phyloP scores from a whole-genome alignment of 2,329 filamentous ascomycete species.

The Colletotrichum cereale region DNA sequence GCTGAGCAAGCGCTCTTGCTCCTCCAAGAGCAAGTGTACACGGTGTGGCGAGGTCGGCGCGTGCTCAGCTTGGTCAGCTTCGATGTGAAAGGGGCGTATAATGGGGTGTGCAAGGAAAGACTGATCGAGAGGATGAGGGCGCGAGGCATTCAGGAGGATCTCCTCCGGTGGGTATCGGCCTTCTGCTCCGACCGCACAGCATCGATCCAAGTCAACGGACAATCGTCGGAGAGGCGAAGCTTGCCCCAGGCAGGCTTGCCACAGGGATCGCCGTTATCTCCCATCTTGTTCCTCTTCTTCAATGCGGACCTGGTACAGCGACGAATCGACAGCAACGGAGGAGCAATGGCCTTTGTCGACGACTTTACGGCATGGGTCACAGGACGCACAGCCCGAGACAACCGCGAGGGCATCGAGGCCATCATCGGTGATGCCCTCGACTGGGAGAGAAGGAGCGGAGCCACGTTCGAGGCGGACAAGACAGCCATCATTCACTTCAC shows the following conservation, averaged over 20 bases:
- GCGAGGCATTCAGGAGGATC: no score
- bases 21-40: constrained; percentile 6
- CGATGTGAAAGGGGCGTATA: no score
- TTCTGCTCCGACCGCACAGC: no score
- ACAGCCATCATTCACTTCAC: background rate
- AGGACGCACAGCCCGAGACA: background rate
- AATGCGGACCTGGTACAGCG: background rate
- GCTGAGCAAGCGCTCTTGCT: constrained; percentile 13
- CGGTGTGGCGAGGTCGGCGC: no score
- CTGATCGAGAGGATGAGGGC: no score
- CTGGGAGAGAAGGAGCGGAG: background rate
- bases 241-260: no score
- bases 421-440: background rate
- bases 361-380: background rate
- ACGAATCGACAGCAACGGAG: background rate
- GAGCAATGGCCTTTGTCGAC: background rate
- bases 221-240: no score
- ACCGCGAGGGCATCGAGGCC: background rate
- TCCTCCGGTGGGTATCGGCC: no score
- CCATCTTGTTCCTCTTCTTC: background rate
- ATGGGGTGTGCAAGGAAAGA: no score
- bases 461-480: background rate
- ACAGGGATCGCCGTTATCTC: background rate
- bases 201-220: background rate
- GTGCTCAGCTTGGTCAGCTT: no score